Evolutionary conservation across 2,329 filamentous ascomycete species (phyloP).

Genomic region (Penicillium sp.): DNA sequence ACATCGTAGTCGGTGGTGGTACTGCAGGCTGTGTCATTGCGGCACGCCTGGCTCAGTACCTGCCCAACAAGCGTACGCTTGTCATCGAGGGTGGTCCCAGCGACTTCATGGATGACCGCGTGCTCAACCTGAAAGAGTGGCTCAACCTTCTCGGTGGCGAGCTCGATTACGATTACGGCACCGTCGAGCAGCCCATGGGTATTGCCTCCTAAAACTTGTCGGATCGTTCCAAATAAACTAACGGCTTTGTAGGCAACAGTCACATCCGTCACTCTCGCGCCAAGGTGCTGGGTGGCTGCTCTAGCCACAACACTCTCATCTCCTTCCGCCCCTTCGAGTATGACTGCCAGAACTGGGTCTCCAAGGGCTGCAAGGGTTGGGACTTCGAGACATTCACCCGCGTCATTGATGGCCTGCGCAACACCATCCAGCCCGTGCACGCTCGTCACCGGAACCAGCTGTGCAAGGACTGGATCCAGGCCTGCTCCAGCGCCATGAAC

Average conservation of each 20-base stretch:
- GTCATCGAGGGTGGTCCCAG: constrained; percentile 86
- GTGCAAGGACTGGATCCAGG: constrained; percentile 83
- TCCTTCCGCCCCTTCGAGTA: constrained; percentile 90
- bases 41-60: constrained; percentile 74
- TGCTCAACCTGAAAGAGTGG: constrained; percentile 85
- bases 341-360: constrained; percentile 81
- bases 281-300: constrained; percentile 89
- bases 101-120: constrained; percentile 83
- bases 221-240: not conserved
- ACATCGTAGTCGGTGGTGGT: constrained; percentile 80
- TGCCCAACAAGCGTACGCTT: constrained; percentile 77
- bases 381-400: constrained; percentile 80
- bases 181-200: constrained; percentile 81
- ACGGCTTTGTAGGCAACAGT: constrained; percentile 66
- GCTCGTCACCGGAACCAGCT: constrained; percentile 83
- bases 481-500: constrained; percentile 73
- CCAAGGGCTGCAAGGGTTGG: constrained; percentile 80
- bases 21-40: constrained; percentile 85
- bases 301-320: constrained; percentile 90
- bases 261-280: constrained; percentile 88
- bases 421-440: constrained; percentile 88
- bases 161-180: constrained; percentile 87
- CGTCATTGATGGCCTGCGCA: constrained; percentile 77
- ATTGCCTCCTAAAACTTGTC: constrained; percentile 25
- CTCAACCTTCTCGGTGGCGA: constrained; percentile 78